phyloP scores from a whole-genome alignment of 1,284 basidiomycete genomes.

The Ceratobasidium sp. region DNA sequence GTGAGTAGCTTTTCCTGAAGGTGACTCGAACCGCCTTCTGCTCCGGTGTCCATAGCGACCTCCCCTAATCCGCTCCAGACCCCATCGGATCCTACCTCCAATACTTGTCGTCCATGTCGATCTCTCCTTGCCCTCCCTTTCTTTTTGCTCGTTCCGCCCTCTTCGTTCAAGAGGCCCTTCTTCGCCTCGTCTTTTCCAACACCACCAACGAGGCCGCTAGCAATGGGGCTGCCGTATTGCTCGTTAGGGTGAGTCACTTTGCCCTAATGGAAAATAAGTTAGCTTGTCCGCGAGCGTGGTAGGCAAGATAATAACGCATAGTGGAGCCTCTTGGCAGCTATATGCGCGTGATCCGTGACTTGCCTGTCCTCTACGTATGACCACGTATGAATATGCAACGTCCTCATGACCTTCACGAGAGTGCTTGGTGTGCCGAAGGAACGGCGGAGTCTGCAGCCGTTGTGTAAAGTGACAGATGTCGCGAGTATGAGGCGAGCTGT shows the following conservation, averaged over 20 bases:
- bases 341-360: not conserved
- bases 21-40: not conserved
- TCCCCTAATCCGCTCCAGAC: conserved; percentile 14
- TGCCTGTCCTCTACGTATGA: conserved; percentile 74
- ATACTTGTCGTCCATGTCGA: not conserved
- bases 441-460: conserved; percentile 82
- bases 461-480: conserved; percentile 85
- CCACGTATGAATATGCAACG: conserved; percentile 88
- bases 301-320: too few relatives aligned
- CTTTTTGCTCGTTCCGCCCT: conserved; percentile 54
- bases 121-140: not conserved
- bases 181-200: conserved; percentile 52
- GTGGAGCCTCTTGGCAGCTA: not conserved
- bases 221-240: conserved; percentile 10
- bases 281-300: too few relatives aligned
- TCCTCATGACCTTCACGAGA: conserved; percentile 83
- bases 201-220: conserved; percentile 39
- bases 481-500: conserved; percentile 51
- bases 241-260: not conserved
- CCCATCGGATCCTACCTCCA: conserved; percentile 30
- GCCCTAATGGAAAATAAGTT: not conserved
- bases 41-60: not conserved
- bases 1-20: conserved; percentile 4
- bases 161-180: conserved; percentile 51
- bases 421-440: conserved; percentile 88